Percentiles rank a stretch among this genome's conserved stretches.
Conservation (phyloP, 2,329 filamentous ascomycete species). For the Lizonia empirigonia region DNA sequence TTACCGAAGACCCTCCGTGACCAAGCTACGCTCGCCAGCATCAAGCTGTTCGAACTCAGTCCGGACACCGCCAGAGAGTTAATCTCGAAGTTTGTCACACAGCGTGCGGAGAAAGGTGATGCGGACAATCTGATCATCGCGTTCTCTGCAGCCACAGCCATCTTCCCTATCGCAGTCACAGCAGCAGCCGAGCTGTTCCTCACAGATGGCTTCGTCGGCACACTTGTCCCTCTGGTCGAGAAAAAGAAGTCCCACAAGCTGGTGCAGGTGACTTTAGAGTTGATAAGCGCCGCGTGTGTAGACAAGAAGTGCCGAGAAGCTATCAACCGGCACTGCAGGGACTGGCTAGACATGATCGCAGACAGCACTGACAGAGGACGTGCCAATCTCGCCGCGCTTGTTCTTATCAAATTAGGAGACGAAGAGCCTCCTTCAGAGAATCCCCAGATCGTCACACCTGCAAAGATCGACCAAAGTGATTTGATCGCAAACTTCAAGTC, state of each 20-base stretch:
- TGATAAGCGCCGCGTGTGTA: conserved; percentile 91
- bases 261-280: conserved; percentile 82
- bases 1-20: conserved; percentile 74
- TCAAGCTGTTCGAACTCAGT: conserved; percentile 81
- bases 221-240: conserved; percentile 76
- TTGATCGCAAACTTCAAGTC: conserved; percentile 64
- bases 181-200: conserved; percentile 81
- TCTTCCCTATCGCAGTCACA: conserved; percentile 84
- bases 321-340: conserved; percentile 80
- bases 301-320: conserved; percentile 80
- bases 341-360: conserved; percentile 84
- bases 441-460: conserved; percentile 40
- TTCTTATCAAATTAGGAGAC: conserved; percentile 62
- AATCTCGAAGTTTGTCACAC: conserved; percentile 75
- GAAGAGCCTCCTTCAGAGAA: conserved; percentile 40
- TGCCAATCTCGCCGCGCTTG: conserved; percentile 58
- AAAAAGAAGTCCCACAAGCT: conserved; percentile 84
- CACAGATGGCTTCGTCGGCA: conserved; percentile 82
- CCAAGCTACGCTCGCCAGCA: conserved; percentile 80
- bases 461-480: conserved; percentile 51
- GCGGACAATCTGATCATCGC: conserved; percentile 89
- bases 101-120: conserved; percentile 72
- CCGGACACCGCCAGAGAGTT: conserved; percentile 72
- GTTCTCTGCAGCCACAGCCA: conserved; percentile 86
- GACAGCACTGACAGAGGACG: conserved; percentile 66